Percentiles rank a stretch among this genome's conserved stretches.
Conservation (phyloP, 306 rosid species). For the Betula pendula region DNA sequence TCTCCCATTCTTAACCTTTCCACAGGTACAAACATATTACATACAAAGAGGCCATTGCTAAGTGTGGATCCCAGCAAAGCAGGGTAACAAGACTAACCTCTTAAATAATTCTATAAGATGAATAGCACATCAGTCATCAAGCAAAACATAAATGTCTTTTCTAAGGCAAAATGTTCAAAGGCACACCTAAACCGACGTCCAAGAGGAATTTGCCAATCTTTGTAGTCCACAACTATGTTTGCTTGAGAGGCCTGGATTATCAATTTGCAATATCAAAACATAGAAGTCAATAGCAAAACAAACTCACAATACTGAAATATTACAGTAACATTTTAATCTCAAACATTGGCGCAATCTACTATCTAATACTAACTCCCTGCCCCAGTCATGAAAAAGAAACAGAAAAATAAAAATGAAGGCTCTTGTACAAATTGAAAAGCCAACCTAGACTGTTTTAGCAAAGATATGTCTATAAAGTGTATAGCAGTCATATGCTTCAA, state of each 20-base stretch:
- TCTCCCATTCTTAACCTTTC: neutral
- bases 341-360: neutral
- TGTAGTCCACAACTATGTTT: constrained; percentile 80
- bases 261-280: constrained; percentile 9
- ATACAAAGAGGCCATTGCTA: neutral
- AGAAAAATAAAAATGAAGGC: neutral
- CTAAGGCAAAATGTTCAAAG: constrained; percentile 22
- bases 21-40: too few species aligned
- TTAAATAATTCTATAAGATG: neutral
- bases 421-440: too few species aligned
- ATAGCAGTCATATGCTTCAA: neutral
- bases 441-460: neutral
- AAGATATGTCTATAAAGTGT: neutral
- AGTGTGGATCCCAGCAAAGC: neutral
- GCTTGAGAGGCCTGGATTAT: constrained; percentile 73
- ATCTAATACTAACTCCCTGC: neutral
- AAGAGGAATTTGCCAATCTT: constrained; percentile 97
- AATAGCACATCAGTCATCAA: neutral
- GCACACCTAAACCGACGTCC: constrained; percentile 95
- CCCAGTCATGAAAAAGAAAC: neutral
- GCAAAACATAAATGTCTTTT: neutral
- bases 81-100: neutral
- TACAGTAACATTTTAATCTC: neutral
- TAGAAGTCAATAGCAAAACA: neutral
- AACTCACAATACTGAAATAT: neutral